These are phyloP conservation scores for Amphicarpaea edgeworthii DNA, from an alignment of 306 rosid species.

Conservation along the genomic window DNA sequence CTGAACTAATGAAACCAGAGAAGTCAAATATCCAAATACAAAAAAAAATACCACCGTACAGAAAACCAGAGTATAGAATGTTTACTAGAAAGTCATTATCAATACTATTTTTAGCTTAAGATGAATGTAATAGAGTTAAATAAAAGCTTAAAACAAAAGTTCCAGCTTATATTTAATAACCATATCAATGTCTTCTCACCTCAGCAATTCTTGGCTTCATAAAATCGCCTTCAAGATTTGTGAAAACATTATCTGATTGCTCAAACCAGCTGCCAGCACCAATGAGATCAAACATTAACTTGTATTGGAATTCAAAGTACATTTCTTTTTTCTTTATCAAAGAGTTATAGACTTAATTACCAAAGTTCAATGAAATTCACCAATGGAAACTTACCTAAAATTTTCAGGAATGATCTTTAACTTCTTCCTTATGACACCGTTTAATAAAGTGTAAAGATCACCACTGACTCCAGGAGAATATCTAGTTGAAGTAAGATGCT, in stretches of 20 bases:
- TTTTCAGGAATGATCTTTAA: slow-evolving; percentile 5
- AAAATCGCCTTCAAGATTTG: slow-evolving; percentile 8
- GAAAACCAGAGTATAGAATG: not conserved
- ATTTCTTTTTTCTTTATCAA: not conserved
- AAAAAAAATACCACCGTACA: not conserved
- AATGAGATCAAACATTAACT: not conserved
- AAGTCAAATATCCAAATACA: not conserved
- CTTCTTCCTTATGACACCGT: slow-evolving; percentile 5
- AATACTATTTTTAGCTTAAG: not conserved
- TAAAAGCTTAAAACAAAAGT: not conserved
- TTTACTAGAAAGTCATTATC: not conserved
- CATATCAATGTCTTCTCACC: not conserved
- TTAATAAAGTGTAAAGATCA: slow-evolving; percentile 7
- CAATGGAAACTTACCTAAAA: not conserved
- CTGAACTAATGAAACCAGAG: not conserved
- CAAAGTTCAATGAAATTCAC: no score
- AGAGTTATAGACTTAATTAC: not conserved
- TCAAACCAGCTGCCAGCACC: not conserved
- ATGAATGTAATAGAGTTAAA: not conserved
- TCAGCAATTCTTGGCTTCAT: slow-evolving; percentile 17
- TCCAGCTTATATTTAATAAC: not conserved
- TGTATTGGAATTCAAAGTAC: not conserved
- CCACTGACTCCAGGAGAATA: not conserved
- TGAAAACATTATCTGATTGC: not conserved
- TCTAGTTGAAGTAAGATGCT: slow-evolving; percentile 4